These are phyloP conservation scores for Durotheca rogersii DNA, from an alignment of 495 filamentous ascomycete species.

Conservation along the genomic window DNA sequence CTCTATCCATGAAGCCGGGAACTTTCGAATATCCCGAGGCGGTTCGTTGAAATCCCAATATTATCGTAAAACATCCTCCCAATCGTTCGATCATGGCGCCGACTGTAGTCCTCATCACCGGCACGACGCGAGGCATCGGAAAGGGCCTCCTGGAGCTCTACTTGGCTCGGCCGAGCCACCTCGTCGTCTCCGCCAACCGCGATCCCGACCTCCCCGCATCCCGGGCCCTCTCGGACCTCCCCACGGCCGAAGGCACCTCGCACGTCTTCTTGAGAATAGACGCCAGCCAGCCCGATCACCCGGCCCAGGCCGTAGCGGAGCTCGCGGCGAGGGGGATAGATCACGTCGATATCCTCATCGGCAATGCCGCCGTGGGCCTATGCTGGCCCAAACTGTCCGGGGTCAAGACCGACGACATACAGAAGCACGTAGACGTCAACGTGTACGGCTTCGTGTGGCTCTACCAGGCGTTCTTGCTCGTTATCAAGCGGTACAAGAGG, in stretches of 20 bases:
- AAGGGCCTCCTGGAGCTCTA: constrained; percentile 27
- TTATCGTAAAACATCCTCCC: no score
- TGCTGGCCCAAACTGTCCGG: constrained; percentile 37
- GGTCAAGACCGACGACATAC: constrained; percentile 29
- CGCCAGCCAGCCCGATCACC: constrained; percentile 17
- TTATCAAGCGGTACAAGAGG: constrained; percentile 32
- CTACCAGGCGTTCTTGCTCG: constrained; percentile 34
- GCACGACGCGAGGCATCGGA: constrained; percentile 36
- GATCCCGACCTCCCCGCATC: constrained; percentile 28
- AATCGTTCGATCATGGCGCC: constrained; percentile 25
- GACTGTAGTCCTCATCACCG: constrained; percentile 32
- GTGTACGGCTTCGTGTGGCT: constrained; percentile 35
- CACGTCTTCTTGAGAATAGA: constrained; percentile 38
- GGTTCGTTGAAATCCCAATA: no score
- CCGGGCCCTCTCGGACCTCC: constrained; percentile 27
- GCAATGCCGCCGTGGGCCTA: constrained; percentile 35
- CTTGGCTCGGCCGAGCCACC: constrained; percentile 32
- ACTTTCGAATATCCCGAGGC: no score
- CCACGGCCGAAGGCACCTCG: constrained; percentile 14
- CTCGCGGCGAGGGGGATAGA: constrained; percentile 28
- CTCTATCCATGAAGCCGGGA: no score
- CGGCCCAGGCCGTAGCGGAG: constrained; percentile 18
- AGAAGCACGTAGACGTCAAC: constrained; percentile 34
- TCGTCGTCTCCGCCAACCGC: constrained; percentile 39
- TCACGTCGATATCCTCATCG: constrained; percentile 35